A percentile compares a stretch with the other conserved stretches of the same genome.
Evolutionary conservation across 257 asterid species (phyloP).

Genomic region (Perilla frutescens): DNA sequence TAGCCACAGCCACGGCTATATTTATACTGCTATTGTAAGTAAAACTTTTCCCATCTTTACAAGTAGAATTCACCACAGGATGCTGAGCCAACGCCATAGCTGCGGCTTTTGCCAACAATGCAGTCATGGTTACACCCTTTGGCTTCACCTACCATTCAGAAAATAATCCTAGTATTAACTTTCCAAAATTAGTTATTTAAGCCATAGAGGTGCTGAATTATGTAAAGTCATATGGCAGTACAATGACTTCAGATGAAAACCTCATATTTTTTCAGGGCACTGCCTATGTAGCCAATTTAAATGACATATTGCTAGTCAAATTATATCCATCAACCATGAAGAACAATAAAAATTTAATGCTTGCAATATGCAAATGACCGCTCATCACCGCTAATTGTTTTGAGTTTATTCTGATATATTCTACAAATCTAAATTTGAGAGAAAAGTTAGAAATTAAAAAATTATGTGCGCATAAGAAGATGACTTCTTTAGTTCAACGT

Average conservation of each 20-base stretch:
- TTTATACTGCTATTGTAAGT: conserved; percentile 71
- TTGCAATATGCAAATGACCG: neutral
- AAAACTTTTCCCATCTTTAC: conserved; percentile 90
- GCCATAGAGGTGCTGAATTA: conserved; percentile 10
- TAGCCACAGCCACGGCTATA: conserved; percentile 87
- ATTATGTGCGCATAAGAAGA: neutral
- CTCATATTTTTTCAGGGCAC: neutral
- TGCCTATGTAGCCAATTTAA: neutral
- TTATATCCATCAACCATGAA: conserved; percentile 7
- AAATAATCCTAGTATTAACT: conserved; percentile 6
- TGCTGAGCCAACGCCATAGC: conserved; percentile 89
- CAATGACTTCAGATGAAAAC: neutral
- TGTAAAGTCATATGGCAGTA: neutral
- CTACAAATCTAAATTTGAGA: conserved; percentile 8
- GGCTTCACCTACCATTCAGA: conserved; percentile 62
- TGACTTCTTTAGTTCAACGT: neutral
- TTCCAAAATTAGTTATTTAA: neutral
- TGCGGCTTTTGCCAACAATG: conserved; percentile 86
- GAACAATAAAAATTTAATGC: neutral
- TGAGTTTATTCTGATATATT: conserved; percentile 2
- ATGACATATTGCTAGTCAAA: neutral
- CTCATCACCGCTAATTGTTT: neutral
- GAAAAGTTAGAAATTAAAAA: neutral
- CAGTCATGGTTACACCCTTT: conserved; percentile 93
- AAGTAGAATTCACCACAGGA: conserved; percentile 82